phyloP scores from a whole-genome alignment of 1,284 basidiomycete genomes.

The Puccinia horiana region DNA sequence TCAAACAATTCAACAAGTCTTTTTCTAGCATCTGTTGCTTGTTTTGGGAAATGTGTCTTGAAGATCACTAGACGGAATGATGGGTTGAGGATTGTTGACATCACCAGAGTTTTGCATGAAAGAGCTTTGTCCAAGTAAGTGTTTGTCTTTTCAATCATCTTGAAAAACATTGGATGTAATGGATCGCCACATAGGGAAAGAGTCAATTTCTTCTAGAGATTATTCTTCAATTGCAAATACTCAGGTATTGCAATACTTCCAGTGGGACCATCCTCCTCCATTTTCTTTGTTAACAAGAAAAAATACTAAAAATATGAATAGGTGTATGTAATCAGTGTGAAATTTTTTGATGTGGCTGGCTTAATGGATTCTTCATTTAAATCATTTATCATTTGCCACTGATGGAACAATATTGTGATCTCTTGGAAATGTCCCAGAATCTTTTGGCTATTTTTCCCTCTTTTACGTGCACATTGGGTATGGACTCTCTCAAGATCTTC shows the following conservation, averaged over 20 bases:
- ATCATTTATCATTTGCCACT: too few species aligned
- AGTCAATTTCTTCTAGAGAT: neutral
- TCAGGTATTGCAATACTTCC: neutral
- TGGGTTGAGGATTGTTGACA: neutral
- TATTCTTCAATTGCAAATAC: neutral
- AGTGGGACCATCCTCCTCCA: slow-evolving; percentile 30
- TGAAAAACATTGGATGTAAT: neutral
- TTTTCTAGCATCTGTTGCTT: neutral
- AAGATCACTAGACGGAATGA: neutral
- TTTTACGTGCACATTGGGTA: neutral
- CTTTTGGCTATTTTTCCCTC: neutral
- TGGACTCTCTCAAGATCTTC: neutral
- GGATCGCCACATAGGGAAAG: neutral
- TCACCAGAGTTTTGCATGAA: neutral
- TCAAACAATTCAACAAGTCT: neutral
- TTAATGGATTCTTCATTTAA: neutral
- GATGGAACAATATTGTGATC: too few species aligned
- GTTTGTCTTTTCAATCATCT: neutral
- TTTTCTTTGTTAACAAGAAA: neutral
- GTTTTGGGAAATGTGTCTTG: neutral
- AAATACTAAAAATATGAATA: neutral
- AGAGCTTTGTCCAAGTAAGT: slow-evolving; percentile 11
- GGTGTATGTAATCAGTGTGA: neutral
- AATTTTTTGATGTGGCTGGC: neutral
- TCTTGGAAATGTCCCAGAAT: neutral